These are phyloP conservation scores for Fusarium sp. DNA, from an alignment of 2,329 filamentous ascomycete species.

Conservation along the genomic window DNA sequence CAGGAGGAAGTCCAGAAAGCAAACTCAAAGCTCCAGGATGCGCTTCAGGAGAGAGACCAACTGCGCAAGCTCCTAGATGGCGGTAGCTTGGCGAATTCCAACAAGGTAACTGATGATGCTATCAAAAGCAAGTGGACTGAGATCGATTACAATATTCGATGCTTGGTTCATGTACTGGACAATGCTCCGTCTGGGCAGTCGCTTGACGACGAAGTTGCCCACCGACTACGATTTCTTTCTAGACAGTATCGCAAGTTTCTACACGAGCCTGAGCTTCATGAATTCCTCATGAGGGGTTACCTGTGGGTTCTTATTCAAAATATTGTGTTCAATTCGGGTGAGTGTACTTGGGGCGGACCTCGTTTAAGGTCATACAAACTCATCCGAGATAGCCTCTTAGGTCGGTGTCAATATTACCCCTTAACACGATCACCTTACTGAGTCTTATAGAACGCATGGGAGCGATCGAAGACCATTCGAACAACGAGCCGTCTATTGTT, in stretches of 20 bases:
- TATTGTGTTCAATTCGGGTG: not conserved
- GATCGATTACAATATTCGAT: constrained; percentile 34
- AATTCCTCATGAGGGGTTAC: not conserved
- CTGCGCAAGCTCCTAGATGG: not conserved
- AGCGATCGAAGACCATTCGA: fast-evolving
- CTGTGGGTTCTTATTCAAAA: constrained; percentile 2
- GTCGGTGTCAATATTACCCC: constrained; percentile 9
- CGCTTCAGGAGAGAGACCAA: constrained; percentile 3
- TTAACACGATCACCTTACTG: no score
- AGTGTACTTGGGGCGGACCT: not conserved
- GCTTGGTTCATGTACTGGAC: constrained; percentile 7
- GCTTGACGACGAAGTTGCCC: fast-evolving
- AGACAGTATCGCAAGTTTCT: fast-evolving
- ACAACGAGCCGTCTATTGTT: fast-evolving
- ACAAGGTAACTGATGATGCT: constrained; percentile 25
- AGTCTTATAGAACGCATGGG: not conserved
- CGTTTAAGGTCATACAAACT: fast-evolving
- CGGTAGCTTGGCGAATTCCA: not conserved
- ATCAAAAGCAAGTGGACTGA: constrained; percentile 31
- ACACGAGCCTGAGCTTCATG: not conserved
- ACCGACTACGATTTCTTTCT: not conserved
- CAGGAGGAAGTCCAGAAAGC: not conserved
- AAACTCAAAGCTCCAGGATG: not conserved
- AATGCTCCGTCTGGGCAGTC: fast-evolving
- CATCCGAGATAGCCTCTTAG: fast-evolving